Conservation (phyloP, 2,329 filamentous ascomycete species). For the Aureobasidium sp. region DNA sequence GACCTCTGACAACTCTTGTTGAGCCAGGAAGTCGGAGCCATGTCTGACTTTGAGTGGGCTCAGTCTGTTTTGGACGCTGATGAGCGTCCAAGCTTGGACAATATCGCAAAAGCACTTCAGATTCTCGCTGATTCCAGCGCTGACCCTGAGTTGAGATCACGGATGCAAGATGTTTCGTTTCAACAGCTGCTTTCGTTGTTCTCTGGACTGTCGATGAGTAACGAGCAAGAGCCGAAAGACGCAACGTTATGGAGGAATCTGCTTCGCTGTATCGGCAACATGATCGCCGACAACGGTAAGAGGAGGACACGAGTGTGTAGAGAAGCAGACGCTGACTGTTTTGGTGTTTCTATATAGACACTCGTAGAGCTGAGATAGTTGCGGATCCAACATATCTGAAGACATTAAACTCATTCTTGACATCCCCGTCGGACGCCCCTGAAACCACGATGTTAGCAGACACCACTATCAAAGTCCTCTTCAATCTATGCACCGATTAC, state of each 20-base stretch:
- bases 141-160: neutral
- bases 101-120: neutral
- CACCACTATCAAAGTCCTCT: constrained; percentile 12
- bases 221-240: neutral
- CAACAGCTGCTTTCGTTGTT: constrained; percentile 1
- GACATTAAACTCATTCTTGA: neutral
- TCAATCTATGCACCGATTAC: constrained; percentile 14
- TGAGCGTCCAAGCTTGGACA: neutral
- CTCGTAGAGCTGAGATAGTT: constrained; percentile 6
- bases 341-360: neutral
- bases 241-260: neutral
- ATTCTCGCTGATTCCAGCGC: constrained; percentile 5
- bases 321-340: neutral
- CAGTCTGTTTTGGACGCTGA: constrained; percentile 3
- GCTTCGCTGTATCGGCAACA: constrained; percentile 15
- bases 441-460: neutral
- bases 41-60: constrained; percentile 1
- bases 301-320: neutral
- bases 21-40: neutral
- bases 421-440: neutral
- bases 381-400: neutral
- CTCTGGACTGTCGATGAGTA: neutral
- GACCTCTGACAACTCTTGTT: neutral
- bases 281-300: constrained; percentile 15
- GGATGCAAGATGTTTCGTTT: neutral